These are phyloP conservation scores for Phytopythium aichiense DNA, from an alignment of 352 stramenopile species.

Conservation along the genomic window DNA sequence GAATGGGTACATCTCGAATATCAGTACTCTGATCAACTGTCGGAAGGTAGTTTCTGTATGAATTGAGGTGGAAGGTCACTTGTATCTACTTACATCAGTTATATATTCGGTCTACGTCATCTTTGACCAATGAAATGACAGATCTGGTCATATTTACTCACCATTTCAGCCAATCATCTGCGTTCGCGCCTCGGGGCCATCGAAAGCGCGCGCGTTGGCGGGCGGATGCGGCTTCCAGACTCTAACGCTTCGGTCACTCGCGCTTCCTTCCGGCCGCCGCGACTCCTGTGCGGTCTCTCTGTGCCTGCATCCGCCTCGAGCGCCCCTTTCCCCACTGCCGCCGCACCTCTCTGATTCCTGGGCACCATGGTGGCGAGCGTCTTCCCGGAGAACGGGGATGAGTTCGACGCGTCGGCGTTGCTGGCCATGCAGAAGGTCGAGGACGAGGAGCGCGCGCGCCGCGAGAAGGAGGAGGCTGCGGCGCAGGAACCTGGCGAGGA, in stretches of 20 bases:
- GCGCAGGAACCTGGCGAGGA: slow-evolving; percentile 6
- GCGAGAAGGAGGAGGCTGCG: slow-evolving; percentile 15
- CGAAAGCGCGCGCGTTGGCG: slow-evolving; percentile 2
- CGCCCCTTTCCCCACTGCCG: not conserved
- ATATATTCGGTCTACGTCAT: not conserved
- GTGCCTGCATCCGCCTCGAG: not conserved
- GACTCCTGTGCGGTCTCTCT: not conserved
- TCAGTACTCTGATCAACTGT: not conserved
- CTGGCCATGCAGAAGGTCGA: slow-evolving; percentile 71
- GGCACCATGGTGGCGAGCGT: slow-evolving; percentile 53
- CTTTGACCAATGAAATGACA: not conserved
- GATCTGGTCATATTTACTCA: not conserved
- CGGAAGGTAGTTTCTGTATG: not conserved
- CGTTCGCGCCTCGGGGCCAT: slow-evolving; percentile 6
- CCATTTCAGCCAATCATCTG: slow-evolving; percentile 5
- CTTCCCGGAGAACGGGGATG: slow-evolving; percentile 17
- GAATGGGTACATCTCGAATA: not conserved
- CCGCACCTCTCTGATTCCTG: not conserved
- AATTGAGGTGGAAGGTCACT: not conserved
- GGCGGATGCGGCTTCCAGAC: not conserved
- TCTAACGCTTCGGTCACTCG: not conserved
- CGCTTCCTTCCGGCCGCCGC: not conserved
- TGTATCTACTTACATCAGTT: not conserved
- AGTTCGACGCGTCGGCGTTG: slow-evolving; percentile 64
- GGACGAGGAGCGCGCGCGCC: slow-evolving; percentile 26